Base-by-base conservation (phyloP, 2,329 filamentous ascomycete genomes). In the Blumeria graminis region DNA sequence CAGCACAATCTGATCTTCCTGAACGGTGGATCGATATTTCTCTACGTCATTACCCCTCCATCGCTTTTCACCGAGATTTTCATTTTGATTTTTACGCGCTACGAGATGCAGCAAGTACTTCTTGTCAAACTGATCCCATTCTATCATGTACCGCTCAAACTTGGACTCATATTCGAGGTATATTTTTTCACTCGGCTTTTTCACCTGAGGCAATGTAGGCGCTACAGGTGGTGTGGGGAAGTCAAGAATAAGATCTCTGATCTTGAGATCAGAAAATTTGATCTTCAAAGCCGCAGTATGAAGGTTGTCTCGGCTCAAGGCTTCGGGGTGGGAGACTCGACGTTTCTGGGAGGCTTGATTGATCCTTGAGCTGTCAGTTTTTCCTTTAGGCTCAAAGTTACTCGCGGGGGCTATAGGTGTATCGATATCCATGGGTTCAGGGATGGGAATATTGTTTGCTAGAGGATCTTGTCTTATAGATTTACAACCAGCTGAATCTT, bases 351-450 rank as follows among this genome's bases (percentile, higher is more conserved):
- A 72, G 6, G 71, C 68, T 5, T 33, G 11, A 33, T 11, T 33
- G 58, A 80, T 70, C n/a, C 67, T 75, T 6, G 73, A 69, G n/a
- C 69, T 66, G 11, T 57, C 58, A n/a, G 58, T 76, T 74, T 14
- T 39, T 33, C 32, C 9, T 34, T 55, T 55, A 3, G 54, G 54
- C 13, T 10, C 16, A 16, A 35, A 28, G 16, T 14, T 6, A 45
- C 34, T 11, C 6, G 39, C 14, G 16, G 38, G 9, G 13, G 63
- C 60, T 9, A 57, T 60, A 52, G 77, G 76, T 4, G 75, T 72
- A 62, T 82, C 79, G 55, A 82, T 80, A 60, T 82, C 79, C 79
- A 82, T 82, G 13, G 78, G 76, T 57, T 74, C 76, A 2, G 77
- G 75, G 59, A 74, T 78, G 34, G 55, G 45, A 18, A 38, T 38